Base-by-base conservation (phyloP, 73 alveolate genomes). In the Uronychia setigera region DNA sequence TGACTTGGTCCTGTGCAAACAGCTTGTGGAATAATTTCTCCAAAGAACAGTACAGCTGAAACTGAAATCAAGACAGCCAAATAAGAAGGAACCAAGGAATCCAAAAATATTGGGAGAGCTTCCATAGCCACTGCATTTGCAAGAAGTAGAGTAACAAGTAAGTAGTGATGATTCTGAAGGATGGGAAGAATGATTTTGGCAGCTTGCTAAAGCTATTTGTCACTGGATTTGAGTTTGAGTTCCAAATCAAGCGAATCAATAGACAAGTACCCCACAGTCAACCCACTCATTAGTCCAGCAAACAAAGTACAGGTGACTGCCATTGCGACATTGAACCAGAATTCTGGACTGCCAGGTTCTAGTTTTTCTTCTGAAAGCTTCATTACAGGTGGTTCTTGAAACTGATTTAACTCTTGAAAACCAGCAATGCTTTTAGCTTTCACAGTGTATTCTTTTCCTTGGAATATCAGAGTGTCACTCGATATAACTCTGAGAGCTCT, bases 11-110 rank as follows among this genome's bases (percentile, higher is more conserved):
- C 99, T 29, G 99, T 97, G 76, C 99, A 96, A 34, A 95, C 92
- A 34, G 99, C 99, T 46, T 97, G 97, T 31, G 99, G 99, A 67
- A 97, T 97, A 35, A 97, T 96, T 82, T 97, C 99, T n/a, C 99
- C 99, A 46, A 97, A 93, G 59, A 96, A 90, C 59, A 97, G 85
- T 29, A 96, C 91, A 13, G 96, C 94, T 1, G 97, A 90, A 9
- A 97, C 98, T 80, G 99, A 96, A 29, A 97, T 87, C 28, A 97
- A 77, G 35, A 97, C 92, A 19, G 99, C 99, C 93, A 94, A 88
- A 82, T 92, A 85, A 57, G 97, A 97, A 33, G 98, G 97, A 0
- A 96, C 97, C 34, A 97, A 60, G 84, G 97, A 94, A 81, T 97
- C 97, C 78, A 97, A 89, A 78, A 95, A 92, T 46, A 97, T 95